Base-by-base conservation (phyloP, 352 stramenopile genomes). In the Plasmopara halstedii region DNA sequence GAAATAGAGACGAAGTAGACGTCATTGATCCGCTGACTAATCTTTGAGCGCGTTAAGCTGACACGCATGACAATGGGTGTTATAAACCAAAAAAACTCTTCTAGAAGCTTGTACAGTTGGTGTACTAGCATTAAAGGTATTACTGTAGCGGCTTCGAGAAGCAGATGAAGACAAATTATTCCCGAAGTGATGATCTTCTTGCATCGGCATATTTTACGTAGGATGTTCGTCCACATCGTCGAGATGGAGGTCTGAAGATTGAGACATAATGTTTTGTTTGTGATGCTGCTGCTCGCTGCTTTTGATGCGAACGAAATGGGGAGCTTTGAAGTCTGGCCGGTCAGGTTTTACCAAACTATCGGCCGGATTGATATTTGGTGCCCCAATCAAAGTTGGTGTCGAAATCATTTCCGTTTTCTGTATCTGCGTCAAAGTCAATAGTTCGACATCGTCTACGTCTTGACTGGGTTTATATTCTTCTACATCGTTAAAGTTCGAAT, bases 181-280 rank as follows among this genome's bases (percentile, higher is more conserved):
- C n/a, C n/a, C n/a, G n/a, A n/a, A n/a, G n/a, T n/a, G n/a, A 40
- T 44, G 27, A 42, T 36, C 20, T 41, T 36, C 33, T 19, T 64
- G 41, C 14, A 56, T 65, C 36, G 84, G 48, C 2, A 85, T 87
- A 46, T 76, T 51, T 46, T 78, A 58, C 75, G 83, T 85, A 47
- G 85, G 70, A 22, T 67, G 65, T 54, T 87, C 75, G 36, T 87
- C 75, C 19, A 59, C 50, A 38, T 87, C 70, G 45, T 82, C 72
- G 35, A 85, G 70, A 22, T 48, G 56, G 11, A 87, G 67, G 38
- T 62, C 56, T 0, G 51, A 65, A 6, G 26, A 32, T 15, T 48
- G 47, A 8, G 43, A 54, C 6, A 14, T 50, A 40, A 2, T 27
- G 22, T 18, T 46, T 50, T 4, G 46, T 35, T 17, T 50, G 15